phyloP scores from a whole-genome alignment of 2,329 filamentous ascomycete genomes.

The Diplodia scrobiculata region DNA sequence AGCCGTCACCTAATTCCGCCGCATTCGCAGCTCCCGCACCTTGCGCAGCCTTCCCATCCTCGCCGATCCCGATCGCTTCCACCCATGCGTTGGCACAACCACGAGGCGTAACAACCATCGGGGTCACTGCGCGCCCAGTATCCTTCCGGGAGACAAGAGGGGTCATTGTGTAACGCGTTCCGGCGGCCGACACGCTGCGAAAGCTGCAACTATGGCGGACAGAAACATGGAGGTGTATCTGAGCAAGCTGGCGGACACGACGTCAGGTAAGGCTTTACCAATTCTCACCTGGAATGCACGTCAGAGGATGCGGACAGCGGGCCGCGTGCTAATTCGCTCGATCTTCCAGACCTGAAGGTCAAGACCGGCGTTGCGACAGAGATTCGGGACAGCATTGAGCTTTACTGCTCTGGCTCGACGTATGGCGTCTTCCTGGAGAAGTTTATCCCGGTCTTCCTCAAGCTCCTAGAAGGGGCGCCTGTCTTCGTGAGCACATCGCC shows the following conservation, averaged over 20 bases:
- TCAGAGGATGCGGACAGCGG: background rate
- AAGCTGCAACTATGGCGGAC: slow-evolving; percentile 40
- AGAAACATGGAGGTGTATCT: slow-evolving; percentile 52
- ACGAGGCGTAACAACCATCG: slow-evolving; percentile 1
- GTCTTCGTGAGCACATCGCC: slow-evolving; percentile 88
- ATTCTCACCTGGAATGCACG: background rate
- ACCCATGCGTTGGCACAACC: slow-evolving; percentile 24
- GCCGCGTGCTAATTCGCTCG: background rate
- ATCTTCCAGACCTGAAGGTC: slow-evolving; percentile 70
- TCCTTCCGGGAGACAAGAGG: background rate
- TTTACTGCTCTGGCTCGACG: slow-evolving; percentile 75
- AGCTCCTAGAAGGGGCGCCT: slow-evolving; percentile 79
- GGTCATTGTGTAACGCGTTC: background rate
- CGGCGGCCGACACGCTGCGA: slow-evolving; percentile 23
- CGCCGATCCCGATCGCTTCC: background rate
- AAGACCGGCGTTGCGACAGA: slow-evolving; percentile 82
- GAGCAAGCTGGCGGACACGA: slow-evolving; percentile 51
- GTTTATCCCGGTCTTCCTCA: slow-evolving; percentile 86
- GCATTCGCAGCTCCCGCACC: slow-evolving; percentile 14
- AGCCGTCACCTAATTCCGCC: slow-evolving; percentile 10
- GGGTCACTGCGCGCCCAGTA: slow-evolving; percentile 5
- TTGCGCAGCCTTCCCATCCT: slow-evolving; percentile 18
- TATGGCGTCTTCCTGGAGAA: slow-evolving; percentile 83
- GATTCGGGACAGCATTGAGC: slow-evolving; percentile 87
- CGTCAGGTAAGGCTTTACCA: slow-evolving; percentile 38